These are phyloP conservation scores for Agaricus sinodeliciosus DNA, from an alignment of 768 basidiomycete species.

Conservation along the genomic window DNA sequence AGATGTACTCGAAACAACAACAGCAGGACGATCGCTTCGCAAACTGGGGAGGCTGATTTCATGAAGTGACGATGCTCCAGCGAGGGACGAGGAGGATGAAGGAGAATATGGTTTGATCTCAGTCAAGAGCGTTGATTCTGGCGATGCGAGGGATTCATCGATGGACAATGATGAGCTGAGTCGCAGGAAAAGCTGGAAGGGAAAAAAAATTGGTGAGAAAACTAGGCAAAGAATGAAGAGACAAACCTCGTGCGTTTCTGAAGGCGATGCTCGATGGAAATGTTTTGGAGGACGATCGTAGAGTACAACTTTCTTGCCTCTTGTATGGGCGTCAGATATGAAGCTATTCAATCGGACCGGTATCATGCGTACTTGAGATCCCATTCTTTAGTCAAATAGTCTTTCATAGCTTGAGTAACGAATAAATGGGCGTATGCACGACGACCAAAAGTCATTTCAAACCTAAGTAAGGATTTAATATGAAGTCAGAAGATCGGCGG, in stretches of 20 bases:
- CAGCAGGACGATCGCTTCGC: slow-evolving; percentile 71
- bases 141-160: slow-evolving; percentile 48
- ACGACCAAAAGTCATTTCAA: slow-evolving; percentile 77
- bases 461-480: slow-evolving; percentile 39
- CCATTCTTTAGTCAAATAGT: slow-evolving; percentile 67
- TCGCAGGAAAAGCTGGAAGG: slow-evolving; percentile 42
- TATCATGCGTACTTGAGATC: slow-evolving; percentile 53
- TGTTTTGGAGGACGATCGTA: slow-evolving; percentile 88
- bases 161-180: slow-evolving; percentile 31
- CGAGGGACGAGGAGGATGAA: slow-evolving; percentile 11
- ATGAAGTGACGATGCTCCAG: slow-evolving; percentile 22
- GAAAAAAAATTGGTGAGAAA: not conserved
- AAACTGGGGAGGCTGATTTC: slow-evolving; percentile 36
- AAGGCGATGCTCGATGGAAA: slow-evolving; percentile 65
- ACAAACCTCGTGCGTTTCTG: slow-evolving; percentile 72
- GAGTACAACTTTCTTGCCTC: slow-evolving; percentile 73
- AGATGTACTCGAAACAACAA: slow-evolving; percentile 88
- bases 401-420: slow-evolving; percentile 84
- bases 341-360: not conserved
- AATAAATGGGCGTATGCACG: slow-evolving; percentile 87
- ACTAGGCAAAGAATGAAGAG: not conserved
- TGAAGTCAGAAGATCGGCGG: not conserved
- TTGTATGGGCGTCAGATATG: slow-evolving; percentile 21
- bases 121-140: slow-evolving; percentile 63
- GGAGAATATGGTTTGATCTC: slow-evolving; percentile 15